Evolutionary conservation across 2,329 filamentous ascomycete species (phyloP), one percentile per base, ranked within the genome.

Genomic region (Aureobasidium sp.): DNA sequence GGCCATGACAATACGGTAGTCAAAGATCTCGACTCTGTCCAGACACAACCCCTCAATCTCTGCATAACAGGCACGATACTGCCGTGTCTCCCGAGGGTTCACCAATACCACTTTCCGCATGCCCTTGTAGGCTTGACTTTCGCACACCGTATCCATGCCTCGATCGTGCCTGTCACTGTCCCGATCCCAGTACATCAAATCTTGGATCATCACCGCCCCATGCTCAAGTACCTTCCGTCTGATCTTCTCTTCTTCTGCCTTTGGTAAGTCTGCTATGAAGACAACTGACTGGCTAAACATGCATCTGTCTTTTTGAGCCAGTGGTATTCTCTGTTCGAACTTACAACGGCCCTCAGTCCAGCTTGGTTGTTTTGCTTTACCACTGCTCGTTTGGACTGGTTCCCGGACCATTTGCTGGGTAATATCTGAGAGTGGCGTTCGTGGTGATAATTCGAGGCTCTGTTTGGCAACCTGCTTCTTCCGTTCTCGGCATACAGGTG

Each of bases 91-190:
- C 15, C 64, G 66, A 27, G 62, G 60, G 54, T 74, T 71, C 5
- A 74, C 70, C 13, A 74, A 62, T 0, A 72, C 66, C 25, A 73
- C 61, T 52, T 72, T 74, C 11, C 66, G 61, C 63, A 70, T 61
- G 5, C 67, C 71, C 5, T 60, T 61, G 53, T 71, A 68, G 1
- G 71, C 65, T 55, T 73, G 72, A 44, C 67, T 70, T 50, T 74
- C 72, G 5, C 67, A 67, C 21, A 72, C 68, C 1, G 64, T 69
- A 3, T 64, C 62, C 2, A 65, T 63, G 7, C 62, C 45, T 7
- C 55, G 55, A 3, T 63, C 41, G 45, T 69, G 63, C 9, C 65
- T 61, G 64, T 67, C 68, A 32, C 65, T 67, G 39, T 71, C 66
- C 29, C 71, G 69, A 25, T 70, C 65, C 72, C 71, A 74, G 55